A percentile compares a stretch with the other conserved stretches of the same genome.
phyloP scores from a whole-genome alignment of 1,284 basidiomycete genomes.

The Cerioporus squamosus region DNA sequence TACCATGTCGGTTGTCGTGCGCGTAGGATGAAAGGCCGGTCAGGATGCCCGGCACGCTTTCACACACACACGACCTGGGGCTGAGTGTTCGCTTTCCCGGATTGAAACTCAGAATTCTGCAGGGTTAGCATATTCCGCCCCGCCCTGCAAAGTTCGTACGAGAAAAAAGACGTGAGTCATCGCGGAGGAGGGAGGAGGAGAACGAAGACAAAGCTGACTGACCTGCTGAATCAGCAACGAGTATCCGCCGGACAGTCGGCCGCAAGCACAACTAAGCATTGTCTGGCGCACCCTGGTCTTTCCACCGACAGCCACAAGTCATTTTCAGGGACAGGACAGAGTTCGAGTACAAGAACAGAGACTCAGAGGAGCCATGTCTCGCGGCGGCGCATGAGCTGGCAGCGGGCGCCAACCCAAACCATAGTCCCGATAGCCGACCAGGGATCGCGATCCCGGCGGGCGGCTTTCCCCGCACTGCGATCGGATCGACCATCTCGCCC shows the following conservation, averaged over 20 bases:
- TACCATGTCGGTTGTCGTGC: background rate
- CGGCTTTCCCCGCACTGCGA: constrained; percentile 22
- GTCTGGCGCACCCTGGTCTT: background rate
- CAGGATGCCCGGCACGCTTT: background rate
- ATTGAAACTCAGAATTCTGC: constrained; percentile 5
- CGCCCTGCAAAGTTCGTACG: background rate
- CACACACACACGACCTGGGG: background rate
- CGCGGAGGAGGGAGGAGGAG: background rate
- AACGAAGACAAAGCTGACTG: background rate
- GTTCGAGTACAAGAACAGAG: background rate
- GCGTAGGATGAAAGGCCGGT: background rate
- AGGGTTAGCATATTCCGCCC: background rate
- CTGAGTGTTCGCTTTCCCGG: background rate
- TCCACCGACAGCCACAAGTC: background rate
- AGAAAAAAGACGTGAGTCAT: constrained; percentile 1
- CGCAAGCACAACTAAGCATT: background rate
- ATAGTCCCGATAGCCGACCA: constrained; percentile 21
- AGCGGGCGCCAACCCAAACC: constrained; percentile 7
- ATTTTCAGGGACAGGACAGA: background rate
- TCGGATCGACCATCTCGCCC: constrained; percentile 17
- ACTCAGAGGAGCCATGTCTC: background rate
- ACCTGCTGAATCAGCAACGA: constrained; percentile 6
- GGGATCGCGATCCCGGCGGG: constrained; percentile 15
- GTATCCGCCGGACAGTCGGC: background rate
- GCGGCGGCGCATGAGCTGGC: constrained; percentile 16